A percentile compares a stretch with the other conserved stretches of the same genome.
Evolutionary conservation across 495 filamentous ascomycete genomes (phyloP).

Genomic region (Collariella sp.): DNA sequence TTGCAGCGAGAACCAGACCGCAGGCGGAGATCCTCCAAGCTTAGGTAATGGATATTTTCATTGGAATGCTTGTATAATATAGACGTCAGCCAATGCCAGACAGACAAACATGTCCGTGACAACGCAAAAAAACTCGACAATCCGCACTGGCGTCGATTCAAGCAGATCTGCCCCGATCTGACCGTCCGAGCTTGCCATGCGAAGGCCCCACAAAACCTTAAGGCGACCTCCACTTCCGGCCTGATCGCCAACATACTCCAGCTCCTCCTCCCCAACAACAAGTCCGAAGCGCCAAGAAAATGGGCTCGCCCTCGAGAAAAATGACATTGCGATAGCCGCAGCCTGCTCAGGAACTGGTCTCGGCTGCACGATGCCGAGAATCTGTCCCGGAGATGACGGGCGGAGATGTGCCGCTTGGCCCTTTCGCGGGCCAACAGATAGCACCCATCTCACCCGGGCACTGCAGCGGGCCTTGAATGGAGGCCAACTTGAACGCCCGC

Average conservation of each 20-base stretch:
- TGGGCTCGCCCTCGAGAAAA: neutral
- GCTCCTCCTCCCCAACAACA: no score
- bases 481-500: neutral
- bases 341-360: neutral
- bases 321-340: neutral
- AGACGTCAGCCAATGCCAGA: no score
- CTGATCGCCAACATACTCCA: no score
- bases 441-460: neutral
- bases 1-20: no score
- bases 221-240: neutral
- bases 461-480: neutral
- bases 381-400: neutral
- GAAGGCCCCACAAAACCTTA: conserved; percentile 3
- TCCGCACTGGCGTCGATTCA: no score
- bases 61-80: no score
- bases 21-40: no score
- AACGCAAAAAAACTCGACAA: no score
- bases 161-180: neutral
- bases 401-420: neutral
- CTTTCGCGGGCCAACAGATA: neutral
- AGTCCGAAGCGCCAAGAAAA: no score
- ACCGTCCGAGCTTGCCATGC: neutral
- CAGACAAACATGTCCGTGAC: no score
- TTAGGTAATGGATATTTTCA: no score
- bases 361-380: neutral